Percentiles rank a stretch among this genome's conserved stretches.
Conservation (phyloP, 2,329 filamentous ascomycete species). For the Bipolaris zeicola region DNA sequence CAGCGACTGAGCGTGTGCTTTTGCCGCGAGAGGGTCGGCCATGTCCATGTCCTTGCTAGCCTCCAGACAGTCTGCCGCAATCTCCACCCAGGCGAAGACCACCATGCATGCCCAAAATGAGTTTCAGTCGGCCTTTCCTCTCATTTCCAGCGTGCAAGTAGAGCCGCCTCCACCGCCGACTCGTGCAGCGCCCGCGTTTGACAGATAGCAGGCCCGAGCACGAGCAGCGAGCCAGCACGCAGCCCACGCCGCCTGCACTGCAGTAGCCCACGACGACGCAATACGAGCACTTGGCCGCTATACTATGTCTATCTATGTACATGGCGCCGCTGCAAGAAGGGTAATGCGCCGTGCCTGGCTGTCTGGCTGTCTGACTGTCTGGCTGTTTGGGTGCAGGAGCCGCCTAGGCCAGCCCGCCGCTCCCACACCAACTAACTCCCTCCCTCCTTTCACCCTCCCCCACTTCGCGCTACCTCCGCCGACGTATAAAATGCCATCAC, state of each 20-base stretch:
- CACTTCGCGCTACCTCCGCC: slow-evolving; percentile 21
- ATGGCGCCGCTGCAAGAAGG: neutral
- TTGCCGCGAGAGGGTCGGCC: slow-evolving; percentile 6
- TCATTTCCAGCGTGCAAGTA: slow-evolving; percentile 10
- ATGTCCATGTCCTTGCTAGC: slow-evolving; percentile 7
- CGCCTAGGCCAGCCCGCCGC: neutral
- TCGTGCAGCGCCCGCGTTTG: slow-evolving; percentile 16
- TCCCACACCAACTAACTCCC: neutral
- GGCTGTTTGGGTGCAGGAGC: neutral
- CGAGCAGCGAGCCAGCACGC: neutral
- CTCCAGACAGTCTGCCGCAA: slow-evolving; percentile 1
- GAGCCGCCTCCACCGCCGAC: slow-evolving; percentile 9
- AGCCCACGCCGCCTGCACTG: slow-evolving; percentile 5
- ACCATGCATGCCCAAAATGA: slow-evolving; percentile 9
- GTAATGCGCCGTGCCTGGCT: neutral
- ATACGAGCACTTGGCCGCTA: neutral
- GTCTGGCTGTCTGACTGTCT: no score
- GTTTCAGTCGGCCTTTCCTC: slow-evolving; percentile 17
- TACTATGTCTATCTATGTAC: no score
- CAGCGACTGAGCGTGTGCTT: neutral
- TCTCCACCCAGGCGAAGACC: slow-evolving; percentile 6
- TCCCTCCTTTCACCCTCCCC: slow-evolving; percentile 1
- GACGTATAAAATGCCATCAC: slow-evolving; percentile 25
- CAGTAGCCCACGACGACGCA: neutral
- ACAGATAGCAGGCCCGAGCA: slow-evolving; percentile 7